phyloP scores from a whole-genome alignment of 768 basidiomycete genomes.

The Boletus rufocinnamomeus region DNA sequence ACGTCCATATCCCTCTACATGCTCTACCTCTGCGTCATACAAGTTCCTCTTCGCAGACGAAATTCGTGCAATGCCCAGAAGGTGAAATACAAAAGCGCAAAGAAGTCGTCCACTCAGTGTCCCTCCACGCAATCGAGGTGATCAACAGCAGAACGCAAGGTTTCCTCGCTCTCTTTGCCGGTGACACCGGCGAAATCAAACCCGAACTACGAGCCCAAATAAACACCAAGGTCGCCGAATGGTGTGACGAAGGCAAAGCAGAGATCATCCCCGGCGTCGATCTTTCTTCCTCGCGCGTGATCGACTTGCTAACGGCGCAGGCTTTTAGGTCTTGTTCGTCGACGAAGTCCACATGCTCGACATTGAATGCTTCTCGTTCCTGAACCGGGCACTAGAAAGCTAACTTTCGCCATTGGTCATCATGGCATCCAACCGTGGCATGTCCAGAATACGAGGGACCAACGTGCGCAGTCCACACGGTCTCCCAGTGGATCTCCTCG shows the following conservation, averaged over 20 bases:
- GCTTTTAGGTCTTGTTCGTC: constrained; percentile 85
- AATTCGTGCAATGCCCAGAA: constrained; percentile 97
- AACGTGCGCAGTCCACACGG: constrained; percentile 95
- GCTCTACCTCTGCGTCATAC: background rate
- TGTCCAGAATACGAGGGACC: constrained; percentile 92
- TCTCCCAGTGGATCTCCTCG: constrained; percentile 90
- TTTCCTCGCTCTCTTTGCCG: constrained; percentile 91
- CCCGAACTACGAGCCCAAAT: constrained; percentile 96
- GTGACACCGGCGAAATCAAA: constrained; percentile 99
- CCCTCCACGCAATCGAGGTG: constrained; percentile 97
- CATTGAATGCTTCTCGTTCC: constrained; percentile 98
- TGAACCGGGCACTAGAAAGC: constrained; percentile 93
- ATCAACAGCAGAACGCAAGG: constrained; percentile 99
- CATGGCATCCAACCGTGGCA: constrained; percentile 97
- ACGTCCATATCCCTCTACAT: constrained; percentile 35
- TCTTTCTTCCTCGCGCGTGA: constrained; percentile 15
- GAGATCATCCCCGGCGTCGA: constrained; percentile 94
- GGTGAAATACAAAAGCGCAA: constrained; percentile 98
- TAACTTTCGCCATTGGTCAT: constrained; percentile 94
- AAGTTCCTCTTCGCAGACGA: constrained; percentile 61
- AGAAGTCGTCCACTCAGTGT: constrained; percentile 96
- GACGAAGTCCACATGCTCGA: constrained; percentile 99
- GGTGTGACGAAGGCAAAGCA: constrained; percentile 98
- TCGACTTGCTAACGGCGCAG: background rate
- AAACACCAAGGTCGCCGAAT: constrained; percentile 94